Evolutionary conservation across 768 basidiomycete genomes (phyloP), one percentile per base, ranked within the genome.

Genomic region (Trametes gibbosa): DNA sequence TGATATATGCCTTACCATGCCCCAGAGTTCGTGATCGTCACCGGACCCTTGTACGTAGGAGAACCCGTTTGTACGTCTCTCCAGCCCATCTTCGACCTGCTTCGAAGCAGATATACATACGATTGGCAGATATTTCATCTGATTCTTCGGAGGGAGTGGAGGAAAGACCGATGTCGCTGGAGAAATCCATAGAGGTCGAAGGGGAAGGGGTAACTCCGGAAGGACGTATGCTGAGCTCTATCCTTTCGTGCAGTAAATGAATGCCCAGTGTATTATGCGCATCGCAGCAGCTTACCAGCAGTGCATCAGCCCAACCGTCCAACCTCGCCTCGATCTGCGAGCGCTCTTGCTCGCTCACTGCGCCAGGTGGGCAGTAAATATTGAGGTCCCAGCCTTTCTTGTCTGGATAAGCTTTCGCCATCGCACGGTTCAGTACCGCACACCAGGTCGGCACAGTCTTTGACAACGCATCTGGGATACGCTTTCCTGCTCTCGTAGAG

Each of bases 361-460:
- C 73, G 17, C 80, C 81, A 0, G 87, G 84, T 2, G 92, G 86
- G 1, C 89, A 90, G 65, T 90, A 90, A 8, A 95, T 74, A 2
- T 70, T 65, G 0, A 67, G 71, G 63, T 89, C 81, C 88, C 87
- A 90, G 9, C 63, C 39, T 6, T 34, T 35, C 13, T 37, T 52
- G 6, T 63, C 56, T 9, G 66, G 51, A 1, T 61, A 56, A 32
- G 62, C 19, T 54, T 65, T 58, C 17, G 72, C 75, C 47, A 73
- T 68, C 27, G 83, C 87, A 50, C 84, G 78, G 68, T 96, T 98
- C 61, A 96, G 77, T 5, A 94, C 90, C 9, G 90, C 78, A 69
- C 95, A 96, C 96, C 96, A 98, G 50, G 95, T 89, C 0, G 95
- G 95, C 1, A 98, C 80, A 1, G 67, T 66, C 54, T 96, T 98